These are phyloP conservation scores for Suhomyces canberraensis DNA, from an alignment of 805 yeast genomes.

Conservation along the genomic window DNA sequence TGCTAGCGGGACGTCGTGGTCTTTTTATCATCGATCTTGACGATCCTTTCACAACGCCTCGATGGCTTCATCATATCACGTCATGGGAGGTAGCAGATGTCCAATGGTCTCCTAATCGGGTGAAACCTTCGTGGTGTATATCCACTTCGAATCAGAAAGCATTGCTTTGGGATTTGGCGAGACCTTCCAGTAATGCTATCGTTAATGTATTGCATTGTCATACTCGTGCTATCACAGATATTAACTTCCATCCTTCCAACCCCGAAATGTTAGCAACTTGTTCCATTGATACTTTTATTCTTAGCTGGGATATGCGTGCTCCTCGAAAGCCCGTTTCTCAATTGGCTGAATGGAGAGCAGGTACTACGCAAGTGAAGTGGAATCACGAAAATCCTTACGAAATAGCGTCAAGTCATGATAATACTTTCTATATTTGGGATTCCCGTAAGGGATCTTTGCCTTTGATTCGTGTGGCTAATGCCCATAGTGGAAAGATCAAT, in stretches of 20 bases:
- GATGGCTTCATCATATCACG: constrained; percentile 89
- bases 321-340: constrained; percentile 69
- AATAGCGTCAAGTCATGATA: constrained; percentile 84
- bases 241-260: constrained; percentile 82
- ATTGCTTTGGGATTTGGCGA: constrained; percentile 83
- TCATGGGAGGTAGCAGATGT: constrained; percentile 99
- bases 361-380: constrained; percentile 96
- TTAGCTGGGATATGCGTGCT: constrained; percentile 86
- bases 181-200: constrained; percentile 69
- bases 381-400: constrained; percentile 70
- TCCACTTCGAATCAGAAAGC: constrained; percentile 96
- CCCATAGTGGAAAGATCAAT: constrained; percentile 84
- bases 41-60: constrained; percentile 92
- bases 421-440: constrained; percentile 84
- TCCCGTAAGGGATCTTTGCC: constrained; percentile 78
- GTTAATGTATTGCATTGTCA: constrained; percentile 88
- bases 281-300: constrained; percentile 83
- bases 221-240: constrained; percentile 91
- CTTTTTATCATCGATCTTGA: constrained; percentile 87
- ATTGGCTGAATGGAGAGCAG: constrained; percentile 94
- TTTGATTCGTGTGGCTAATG: constrained; percentile 53
- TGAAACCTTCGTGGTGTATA: constrained; percentile 86
- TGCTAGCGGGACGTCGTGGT: constrained; percentile 80
- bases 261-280: constrained; percentile 91
- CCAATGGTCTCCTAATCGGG: constrained; percentile 92